These are phyloP conservation scores for Arctostaphylos glauca DNA, from an alignment of 148 eudicot species.

Conservation along the genomic window DNA sequence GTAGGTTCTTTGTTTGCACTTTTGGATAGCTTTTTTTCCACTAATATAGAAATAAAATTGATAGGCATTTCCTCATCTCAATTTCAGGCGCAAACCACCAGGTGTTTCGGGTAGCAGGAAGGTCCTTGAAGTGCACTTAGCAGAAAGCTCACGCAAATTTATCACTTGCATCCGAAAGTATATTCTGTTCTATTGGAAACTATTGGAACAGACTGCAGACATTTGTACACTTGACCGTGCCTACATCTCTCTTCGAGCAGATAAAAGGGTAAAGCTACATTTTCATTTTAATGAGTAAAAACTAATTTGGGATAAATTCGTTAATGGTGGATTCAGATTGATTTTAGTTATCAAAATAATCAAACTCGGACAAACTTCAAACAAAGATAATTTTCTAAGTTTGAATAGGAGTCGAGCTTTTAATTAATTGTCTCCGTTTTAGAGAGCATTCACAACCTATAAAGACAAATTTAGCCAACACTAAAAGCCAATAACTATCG, in stretches of 20 bases:
- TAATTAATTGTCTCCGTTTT: no score
- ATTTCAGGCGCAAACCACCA: constrained; percentile 78
- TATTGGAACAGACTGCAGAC: constrained; percentile 91
- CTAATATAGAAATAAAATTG: not conserved
- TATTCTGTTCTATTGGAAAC: constrained; percentile 74
- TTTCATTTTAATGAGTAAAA: not conserved
- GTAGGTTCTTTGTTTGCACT: not conserved
- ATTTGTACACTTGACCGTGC: constrained; percentile 86
- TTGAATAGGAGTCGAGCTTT: no score
- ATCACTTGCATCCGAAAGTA: constrained; percentile 95
- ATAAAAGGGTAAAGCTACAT: constrained; percentile 75
- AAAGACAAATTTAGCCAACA: no score
- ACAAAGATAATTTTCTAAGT: no score
- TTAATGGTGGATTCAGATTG: no score
- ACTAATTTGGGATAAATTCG: no score
- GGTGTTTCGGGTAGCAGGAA: constrained; percentile 63
- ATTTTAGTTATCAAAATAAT: no score
- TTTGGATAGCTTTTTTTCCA: not conserved
- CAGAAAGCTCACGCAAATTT: constrained; percentile 94
- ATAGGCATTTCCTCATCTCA: constrained; percentile 19
- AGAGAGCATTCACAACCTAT: no score
- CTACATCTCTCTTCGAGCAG: constrained; percentile 72
- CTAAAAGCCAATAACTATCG: no score
- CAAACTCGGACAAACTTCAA: no score
- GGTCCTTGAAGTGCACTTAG: constrained; percentile 85